These are phyloP conservation scores for Podospora fimiseda DNA, from an alignment of 495 filamentous ascomycete genomes.

Conservation along the genomic window DNA sequence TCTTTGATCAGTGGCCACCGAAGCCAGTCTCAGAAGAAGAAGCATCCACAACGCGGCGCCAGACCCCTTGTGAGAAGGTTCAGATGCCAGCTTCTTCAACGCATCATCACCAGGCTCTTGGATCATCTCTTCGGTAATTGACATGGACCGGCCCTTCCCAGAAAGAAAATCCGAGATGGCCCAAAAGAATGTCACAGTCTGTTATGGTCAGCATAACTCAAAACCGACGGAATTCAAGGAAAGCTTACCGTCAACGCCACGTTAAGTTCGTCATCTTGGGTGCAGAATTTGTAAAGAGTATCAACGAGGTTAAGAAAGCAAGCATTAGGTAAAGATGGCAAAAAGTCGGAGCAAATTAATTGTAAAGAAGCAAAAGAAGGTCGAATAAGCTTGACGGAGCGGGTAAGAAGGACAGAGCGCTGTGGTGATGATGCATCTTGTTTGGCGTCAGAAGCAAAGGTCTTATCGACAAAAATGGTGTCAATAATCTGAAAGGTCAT, in stretches of 20 bases:
- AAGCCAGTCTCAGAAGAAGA: constrained; percentile 69
- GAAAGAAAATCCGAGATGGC: constrained; percentile 83
- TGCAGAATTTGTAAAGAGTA: constrained; percentile 79
- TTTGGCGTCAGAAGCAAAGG: constrained; percentile 18
- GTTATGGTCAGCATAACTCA: no score
- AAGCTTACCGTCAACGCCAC: constrained; percentile 81
- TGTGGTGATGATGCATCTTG: constrained; percentile 17
- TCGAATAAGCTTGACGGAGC: constrained; percentile 68
- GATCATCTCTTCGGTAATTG: constrained; percentile 44
- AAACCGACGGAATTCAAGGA: no score
- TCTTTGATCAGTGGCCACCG: constrained; percentile 68
- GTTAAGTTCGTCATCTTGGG: constrained; percentile 86
- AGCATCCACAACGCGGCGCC: constrained; percentile 75
- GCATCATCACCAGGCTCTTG: constrained; percentile 43
- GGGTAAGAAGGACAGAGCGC: constrained; percentile 38
- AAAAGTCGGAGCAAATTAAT: constrained; percentile 90
- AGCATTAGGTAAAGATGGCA: constrained; percentile 66
- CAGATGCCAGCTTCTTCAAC: constrained; percentile 44
- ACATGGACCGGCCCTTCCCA: constrained; percentile 38
- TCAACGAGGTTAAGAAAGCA: constrained; percentile 82
- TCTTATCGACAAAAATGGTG: constrained; percentile 62
- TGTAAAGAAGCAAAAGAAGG: constrained; percentile 84
- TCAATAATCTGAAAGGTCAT: constrained; percentile 78
- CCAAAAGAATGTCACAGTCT: constrained; percentile 92
- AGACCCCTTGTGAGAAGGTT: constrained; percentile 43